A percentile compares a stretch with the other conserved stretches of the same genome.
Conservation (phyloP, 495 filamentous ascomycete genomes). For the Barbatosphaeria neglecta region DNA sequence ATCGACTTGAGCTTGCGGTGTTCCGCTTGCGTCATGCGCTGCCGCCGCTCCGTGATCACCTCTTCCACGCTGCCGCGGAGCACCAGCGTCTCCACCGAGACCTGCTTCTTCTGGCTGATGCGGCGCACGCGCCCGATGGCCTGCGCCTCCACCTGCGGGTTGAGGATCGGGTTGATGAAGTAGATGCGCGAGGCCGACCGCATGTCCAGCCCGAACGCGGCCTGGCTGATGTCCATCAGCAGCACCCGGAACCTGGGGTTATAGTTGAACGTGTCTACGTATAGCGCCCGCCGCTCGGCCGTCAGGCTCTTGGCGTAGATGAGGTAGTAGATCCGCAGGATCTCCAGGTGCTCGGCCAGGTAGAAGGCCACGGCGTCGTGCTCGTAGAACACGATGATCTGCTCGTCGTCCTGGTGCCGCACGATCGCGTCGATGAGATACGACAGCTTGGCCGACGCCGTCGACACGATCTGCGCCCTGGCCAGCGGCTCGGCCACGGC, state of each 20-base stretch:
- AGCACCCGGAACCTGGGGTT: conserved; percentile 53
- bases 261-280: conserved; percentile 67
- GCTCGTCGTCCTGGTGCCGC: conserved; percentile 55
- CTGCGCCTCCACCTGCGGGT: conserved; percentile 77
- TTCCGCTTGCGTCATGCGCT: conserved; percentile 69
- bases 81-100: conserved; percentile 79
- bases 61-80: conserved; percentile 77
- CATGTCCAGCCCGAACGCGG: conserved; percentile 79
- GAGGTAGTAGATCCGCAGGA: conserved; percentile 62
- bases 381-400: conserved; percentile 91
- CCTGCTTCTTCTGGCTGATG: conserved; percentile 71
- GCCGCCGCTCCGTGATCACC: conserved; percentile 60
- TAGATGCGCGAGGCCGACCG: conserved; percentile 74
- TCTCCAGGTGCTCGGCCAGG: conserved; percentile 70
- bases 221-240: conserved; percentile 81
- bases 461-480: conserved; percentile 57
- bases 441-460: conserved; percentile 75
- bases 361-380: conserved; percentile 73
- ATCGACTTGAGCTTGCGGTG: conserved; percentile 54
- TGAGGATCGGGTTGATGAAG: conserved; percentile 82
- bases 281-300: conserved; percentile 48
- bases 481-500: conserved; percentile 39
- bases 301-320: conserved; percentile 67
- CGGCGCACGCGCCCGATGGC: conserved; percentile 85
- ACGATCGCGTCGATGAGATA: conserved; percentile 68